Evolutionary conservation across 495 filamentous ascomycete species (phyloP).

Genomic region (Antarctomyces pellizariae): DNA sequence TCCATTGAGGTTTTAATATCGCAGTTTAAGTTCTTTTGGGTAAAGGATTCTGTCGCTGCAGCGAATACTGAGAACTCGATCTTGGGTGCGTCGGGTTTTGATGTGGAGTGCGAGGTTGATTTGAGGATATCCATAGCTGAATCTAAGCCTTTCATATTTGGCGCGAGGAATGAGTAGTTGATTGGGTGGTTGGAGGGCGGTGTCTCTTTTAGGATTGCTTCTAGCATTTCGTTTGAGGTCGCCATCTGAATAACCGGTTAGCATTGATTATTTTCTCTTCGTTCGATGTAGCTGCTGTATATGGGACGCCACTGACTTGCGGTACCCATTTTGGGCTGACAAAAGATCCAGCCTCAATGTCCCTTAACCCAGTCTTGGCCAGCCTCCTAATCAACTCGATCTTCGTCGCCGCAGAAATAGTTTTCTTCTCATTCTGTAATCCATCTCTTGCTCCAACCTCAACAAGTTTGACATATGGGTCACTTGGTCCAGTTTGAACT

Average conservation of each 20-base stretch:
- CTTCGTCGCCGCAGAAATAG: conserved; percentile 61
- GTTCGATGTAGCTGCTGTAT: conserved; percentile 1
- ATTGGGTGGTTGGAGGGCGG: conserved; percentile 38
- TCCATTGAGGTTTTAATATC: conserved; percentile 58
- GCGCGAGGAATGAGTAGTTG: conserved; percentile 82
- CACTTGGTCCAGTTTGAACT: conserved; percentile 16
- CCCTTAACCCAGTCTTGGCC: conserved; percentile 61
- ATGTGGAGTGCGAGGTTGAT: conserved; percentile 15
- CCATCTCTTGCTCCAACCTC: conserved; percentile 92
- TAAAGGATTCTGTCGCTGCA: conserved; percentile 80
- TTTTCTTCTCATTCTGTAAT: conserved; percentile 82
- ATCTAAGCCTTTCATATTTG: conserved; percentile 58
- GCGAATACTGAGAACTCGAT: conserved; percentile 81
- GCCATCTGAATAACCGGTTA: conserved; percentile 43
- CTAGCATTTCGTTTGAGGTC: conserved; percentile 62
- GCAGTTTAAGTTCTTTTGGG: conserved; percentile 80
- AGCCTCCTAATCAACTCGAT: conserved; percentile 60
- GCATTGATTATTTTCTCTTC: neutral
- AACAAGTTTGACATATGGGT: conserved; percentile 46
- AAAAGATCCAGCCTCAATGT: conserved; percentile 89
- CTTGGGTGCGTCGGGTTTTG: conserved; percentile 16
- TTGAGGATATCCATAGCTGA: conserved; percentile 24
- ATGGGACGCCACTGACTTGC: conserved; percentile 31
- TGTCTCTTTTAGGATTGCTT: conserved; percentile 36
- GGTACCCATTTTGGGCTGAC: conserved; percentile 96